phyloP scores from a whole-genome alignment of 2,329 filamentous ascomycete genomes.

The Huntiella moniliformis region DNA sequence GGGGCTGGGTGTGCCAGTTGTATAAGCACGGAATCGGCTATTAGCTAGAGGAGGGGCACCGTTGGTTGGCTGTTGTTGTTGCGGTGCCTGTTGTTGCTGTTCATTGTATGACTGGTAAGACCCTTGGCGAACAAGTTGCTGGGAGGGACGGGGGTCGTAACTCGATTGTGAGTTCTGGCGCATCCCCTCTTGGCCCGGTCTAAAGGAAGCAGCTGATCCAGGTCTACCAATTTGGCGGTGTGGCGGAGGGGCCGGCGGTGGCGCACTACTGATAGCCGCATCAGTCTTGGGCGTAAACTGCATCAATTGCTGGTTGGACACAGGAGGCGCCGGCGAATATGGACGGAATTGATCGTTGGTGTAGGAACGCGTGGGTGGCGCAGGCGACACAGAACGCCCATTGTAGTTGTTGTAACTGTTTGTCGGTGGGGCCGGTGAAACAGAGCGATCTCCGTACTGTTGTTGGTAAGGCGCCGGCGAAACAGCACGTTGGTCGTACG shows the following conservation, averaged over 20 bases:
- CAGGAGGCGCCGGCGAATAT: conserved; percentile 12
- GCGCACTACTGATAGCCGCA: conserved; percentile 31
- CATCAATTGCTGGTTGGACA: conserved; percentile 7
- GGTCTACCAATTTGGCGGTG: conserved; percentile 45
- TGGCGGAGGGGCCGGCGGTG: conserved; percentile 67
- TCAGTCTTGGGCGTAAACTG: conserved; percentile 3
- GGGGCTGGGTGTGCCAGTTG: background rate
- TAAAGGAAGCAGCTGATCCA: conserved; percentile 22
- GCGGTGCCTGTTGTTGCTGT: conserved; percentile 4
- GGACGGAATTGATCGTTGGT: conserved; percentile 16
- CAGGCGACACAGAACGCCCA: conserved; percentile 18
- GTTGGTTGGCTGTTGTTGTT: background rate
- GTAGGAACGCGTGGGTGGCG: conserved; percentile 18
- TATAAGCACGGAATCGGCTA: conserved; percentile 10
- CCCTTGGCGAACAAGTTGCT: conserved; percentile 17
- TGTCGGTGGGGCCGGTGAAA: conserved; percentile 13
- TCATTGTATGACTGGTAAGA: conserved; percentile 20
- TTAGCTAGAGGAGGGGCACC: conserved; percentile 5
- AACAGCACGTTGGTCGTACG: conserved; percentile 11
- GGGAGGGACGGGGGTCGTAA: conserved; percentile 14
- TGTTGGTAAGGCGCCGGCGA: conserved; percentile 6
- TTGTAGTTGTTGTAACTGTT: conserved; percentile 10
- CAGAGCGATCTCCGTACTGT: conserved; percentile 11
- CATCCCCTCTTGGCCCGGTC: conserved; percentile 14
- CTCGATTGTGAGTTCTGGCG: conserved; percentile 13